These are phyloP conservation scores for Picochlorum costavermella DNA, from an alignment of 139 green algal species.

Conservation along the genomic window DNA sequence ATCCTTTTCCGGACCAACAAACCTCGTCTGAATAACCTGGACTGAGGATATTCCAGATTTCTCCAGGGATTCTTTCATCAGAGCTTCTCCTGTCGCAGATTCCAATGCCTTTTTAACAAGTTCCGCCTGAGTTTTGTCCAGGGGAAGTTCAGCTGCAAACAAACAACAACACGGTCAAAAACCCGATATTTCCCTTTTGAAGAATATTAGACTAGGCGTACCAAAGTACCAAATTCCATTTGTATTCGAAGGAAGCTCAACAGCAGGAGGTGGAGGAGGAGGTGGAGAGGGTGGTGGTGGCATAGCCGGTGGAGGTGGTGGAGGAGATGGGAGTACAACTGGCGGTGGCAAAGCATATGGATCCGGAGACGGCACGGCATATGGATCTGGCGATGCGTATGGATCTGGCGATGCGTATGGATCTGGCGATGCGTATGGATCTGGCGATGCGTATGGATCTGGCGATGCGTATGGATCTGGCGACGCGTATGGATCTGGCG, in stretches of 20 bases:
- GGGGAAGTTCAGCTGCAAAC: neutral
- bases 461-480: neutral
- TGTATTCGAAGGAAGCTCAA: neutral
- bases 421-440: neutral
- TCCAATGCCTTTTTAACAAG: neutral
- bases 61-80: neutral
- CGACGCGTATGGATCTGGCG: neutral
- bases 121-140: neutral
- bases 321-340: neutral
- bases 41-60: neutral
- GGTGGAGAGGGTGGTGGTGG: slow-evolving; percentile 5
- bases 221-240: slow-evolving; percentile 14
- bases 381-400: neutral
- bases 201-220: neutral
- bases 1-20: slow-evolving; percentile 1
- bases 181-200: too few relatives aligned
- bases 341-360: neutral
- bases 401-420: neutral
- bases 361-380: neutral
- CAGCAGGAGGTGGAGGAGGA: neutral
- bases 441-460: too few relatives aligned
- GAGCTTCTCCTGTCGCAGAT: neutral
- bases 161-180: neutral
- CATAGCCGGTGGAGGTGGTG: neutral
- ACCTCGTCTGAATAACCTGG: neutral